These are phyloP conservation scores for Suillus americanus DNA, from an alignment of 768 basidiomycete species.

Conservation along the genomic window DNA sequence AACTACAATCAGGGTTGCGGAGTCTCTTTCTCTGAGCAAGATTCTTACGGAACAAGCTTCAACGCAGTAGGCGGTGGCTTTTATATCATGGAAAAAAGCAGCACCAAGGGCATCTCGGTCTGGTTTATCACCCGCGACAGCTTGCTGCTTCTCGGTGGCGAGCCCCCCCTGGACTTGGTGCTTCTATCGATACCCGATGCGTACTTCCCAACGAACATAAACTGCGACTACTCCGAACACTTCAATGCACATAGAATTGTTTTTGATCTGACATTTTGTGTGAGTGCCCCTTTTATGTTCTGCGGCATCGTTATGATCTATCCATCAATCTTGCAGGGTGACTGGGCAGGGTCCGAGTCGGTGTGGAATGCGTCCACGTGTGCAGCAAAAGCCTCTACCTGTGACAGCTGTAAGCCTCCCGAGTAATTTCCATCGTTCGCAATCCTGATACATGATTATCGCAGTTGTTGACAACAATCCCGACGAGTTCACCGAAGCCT, in stretches of 20 bases:
- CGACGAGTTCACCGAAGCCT: conserved; percentile 55
- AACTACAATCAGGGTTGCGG: conserved; percentile 67
- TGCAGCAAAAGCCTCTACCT: conserved; percentile 28
- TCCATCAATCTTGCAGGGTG: conserved; percentile 37
- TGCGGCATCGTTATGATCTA: background rate
- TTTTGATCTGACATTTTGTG: conserved; percentile 64
- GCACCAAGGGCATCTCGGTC: conserved; percentile 45
- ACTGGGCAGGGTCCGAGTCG: conserved; percentile 46
- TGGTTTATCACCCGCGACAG: conserved; percentile 60
- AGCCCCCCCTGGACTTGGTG: background rate
- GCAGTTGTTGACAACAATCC: conserved; percentile 64
- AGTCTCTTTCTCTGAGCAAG: conserved; percentile 36
- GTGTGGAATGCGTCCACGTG: conserved; percentile 43
- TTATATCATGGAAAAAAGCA: conserved; percentile 51
- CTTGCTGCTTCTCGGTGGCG: conserved; percentile 29
- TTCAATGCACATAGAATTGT: conserved; percentile 54
- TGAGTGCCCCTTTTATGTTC: conserved; percentile 29
- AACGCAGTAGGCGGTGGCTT: conserved; percentile 58
- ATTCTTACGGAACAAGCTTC: conserved; percentile 49
- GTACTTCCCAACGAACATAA: conserved; percentile 36
- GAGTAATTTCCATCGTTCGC: background rate
- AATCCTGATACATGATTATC: background rate
- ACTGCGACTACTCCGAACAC: conserved; percentile 52
- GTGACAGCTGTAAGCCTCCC: conserved; percentile 45
- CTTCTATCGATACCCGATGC: conserved; percentile 40